Conservation (phyloP, 495 filamentous ascomycete genomes). For the Collariella sp. region DNA sequence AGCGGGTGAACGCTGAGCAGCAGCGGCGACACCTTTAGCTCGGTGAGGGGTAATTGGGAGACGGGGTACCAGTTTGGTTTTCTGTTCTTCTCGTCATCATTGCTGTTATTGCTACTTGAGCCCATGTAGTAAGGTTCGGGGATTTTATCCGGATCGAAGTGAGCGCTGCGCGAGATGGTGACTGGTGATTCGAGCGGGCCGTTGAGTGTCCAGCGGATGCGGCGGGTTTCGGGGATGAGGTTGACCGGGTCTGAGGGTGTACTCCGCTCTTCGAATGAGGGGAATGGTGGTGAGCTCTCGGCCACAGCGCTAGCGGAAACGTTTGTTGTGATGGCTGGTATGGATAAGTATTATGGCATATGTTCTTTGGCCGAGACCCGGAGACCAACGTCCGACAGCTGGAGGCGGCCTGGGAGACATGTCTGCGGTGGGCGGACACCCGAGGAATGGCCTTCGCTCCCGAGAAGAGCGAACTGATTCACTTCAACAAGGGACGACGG, state of each 20-base stretch:
- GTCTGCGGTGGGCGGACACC: no score
- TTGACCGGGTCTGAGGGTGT: background rate
- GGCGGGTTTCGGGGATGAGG: background rate
- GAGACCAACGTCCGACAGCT: no score
- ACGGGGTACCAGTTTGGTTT: constrained; percentile 10
- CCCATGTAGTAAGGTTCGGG: constrained; percentile 1
- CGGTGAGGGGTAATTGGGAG: constrained; percentile 13
- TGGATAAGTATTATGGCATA: no score
- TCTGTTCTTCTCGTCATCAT: background rate
- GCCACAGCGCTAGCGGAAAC: background rate
- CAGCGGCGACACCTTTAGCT: constrained; percentile 15
- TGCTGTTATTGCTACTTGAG: background rate
- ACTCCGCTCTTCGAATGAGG: background rate
- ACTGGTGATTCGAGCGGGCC: constrained; percentile 15
- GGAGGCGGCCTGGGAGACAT: no score
- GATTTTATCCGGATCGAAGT: constrained; percentile 6
- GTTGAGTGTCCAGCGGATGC: constrained; percentile 15
- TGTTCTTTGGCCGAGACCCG: no score
- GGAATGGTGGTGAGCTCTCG: background rate
- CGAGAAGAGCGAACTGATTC: no score
- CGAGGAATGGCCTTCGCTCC: no score
- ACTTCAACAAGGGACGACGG: no score
- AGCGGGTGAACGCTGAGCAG: constrained; percentile 5
- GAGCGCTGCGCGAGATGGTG: constrained; percentile 4
- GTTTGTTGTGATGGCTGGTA: no score